Conservation (phyloP, 805 yeast genomes). For the Diddensiella transvaalensis region DNA sequence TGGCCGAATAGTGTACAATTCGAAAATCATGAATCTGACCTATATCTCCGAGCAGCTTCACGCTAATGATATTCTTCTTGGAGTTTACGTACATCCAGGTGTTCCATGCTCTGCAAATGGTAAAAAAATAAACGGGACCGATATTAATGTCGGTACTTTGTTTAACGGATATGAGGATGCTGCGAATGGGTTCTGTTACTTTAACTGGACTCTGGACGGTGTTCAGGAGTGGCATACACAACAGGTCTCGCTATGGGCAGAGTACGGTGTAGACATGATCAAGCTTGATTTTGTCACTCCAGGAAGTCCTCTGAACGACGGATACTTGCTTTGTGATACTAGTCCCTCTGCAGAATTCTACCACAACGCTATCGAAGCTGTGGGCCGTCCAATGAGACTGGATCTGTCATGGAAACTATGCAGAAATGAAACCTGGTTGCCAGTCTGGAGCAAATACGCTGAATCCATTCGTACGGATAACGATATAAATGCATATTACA, state of each 20-base stretch:
- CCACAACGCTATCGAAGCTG: constrained; percentile 12
- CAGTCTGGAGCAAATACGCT: constrained; percentile 9
- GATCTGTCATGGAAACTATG: constrained; percentile 18
- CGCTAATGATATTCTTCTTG: constrained; percentile 11
- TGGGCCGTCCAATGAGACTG: constrained; percentile 12
- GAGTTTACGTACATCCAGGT: constrained; percentile 15
- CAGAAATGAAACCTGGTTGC: constrained; percentile 14
- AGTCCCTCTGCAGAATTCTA: constrained; percentile 11
- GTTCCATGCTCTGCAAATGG: constrained; percentile 9
- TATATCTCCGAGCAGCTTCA: constrained; percentile 10
- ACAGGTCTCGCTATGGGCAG: constrained; percentile 8
- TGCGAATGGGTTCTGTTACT: constrained; percentile 10
- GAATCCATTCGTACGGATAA: constrained; percentile 15
- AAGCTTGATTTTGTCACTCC: constrained; percentile 17
- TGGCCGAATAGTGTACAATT: constrained; percentile 7
- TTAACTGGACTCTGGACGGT: constrained; percentile 14
- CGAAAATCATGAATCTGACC: constrained; percentile 10
- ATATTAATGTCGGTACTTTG: constrained; percentile 3
- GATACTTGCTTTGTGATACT: constrained; percentile 12
- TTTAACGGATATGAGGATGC: constrained; percentile 10
- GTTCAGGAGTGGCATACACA: constrained; percentile 17
- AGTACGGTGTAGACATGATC: constrained; percentile 14
- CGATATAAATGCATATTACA: constrained; percentile 12
- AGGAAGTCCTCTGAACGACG: constrained; percentile 15
- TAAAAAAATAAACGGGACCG: constrained; percentile 10